Percentiles rank a stretch among this genome's conserved stretches.
phyloP scores from a whole-genome alignment of 2,329 filamentous ascomycete genomes.

The Amauroascus niger region DNA sequence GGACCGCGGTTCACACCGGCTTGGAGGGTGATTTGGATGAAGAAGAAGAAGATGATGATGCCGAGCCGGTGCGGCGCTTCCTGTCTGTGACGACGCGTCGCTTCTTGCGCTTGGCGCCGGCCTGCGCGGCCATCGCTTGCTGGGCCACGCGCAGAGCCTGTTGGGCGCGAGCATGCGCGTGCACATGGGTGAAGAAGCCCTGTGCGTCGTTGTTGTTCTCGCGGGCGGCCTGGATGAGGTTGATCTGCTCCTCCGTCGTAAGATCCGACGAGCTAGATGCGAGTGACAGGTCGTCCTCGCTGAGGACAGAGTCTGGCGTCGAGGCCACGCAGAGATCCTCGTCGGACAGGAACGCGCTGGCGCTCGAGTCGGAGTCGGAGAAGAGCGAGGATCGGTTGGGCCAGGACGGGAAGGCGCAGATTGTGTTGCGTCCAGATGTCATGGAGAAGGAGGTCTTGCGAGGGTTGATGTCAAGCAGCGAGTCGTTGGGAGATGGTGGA shows the following conservation, averaged over 20 bases:
- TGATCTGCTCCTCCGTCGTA: slow-evolving; percentile 34
- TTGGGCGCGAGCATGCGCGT: slow-evolving; percentile 35
- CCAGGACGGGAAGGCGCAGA: slow-evolving; percentile 39
- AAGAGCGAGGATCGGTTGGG: slow-evolving; percentile 34
- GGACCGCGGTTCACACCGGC: slow-evolving; percentile 1
- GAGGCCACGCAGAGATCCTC: slow-evolving; percentile 34
- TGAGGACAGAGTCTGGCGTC: slow-evolving; percentile 13
- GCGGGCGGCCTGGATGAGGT: slow-evolving; percentile 29
- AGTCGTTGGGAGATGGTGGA: slow-evolving; percentile 32
- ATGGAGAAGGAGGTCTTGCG: slow-evolving; percentile 36
- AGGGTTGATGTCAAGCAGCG: slow-evolving; percentile 33
- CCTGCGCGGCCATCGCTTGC: slow-evolving; percentile 17
- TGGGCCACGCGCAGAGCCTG: slow-evolving; percentile 32
- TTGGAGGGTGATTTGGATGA: slow-evolving; percentile 7
- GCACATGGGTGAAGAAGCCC: slow-evolving; percentile 23
- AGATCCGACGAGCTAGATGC: slow-evolving; percentile 18
- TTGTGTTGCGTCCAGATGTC: slow-evolving; percentile 31
- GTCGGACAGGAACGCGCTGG: slow-evolving; percentile 36
- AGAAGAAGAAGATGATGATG: slow-evolving; percentile 13
- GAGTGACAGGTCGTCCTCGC: slow-evolving; percentile 5
- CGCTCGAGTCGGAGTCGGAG: slow-evolving; percentile 25
- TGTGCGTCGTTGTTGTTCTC: slow-evolving; percentile 29
- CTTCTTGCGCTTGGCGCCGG: slow-evolving; percentile 20
- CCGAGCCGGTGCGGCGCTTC: slow-evolving; percentile 20
- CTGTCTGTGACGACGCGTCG: slow-evolving; percentile 14